Conservation (phyloP, 106 monocot species). For the Platanthera guangdongensis region DNA sequence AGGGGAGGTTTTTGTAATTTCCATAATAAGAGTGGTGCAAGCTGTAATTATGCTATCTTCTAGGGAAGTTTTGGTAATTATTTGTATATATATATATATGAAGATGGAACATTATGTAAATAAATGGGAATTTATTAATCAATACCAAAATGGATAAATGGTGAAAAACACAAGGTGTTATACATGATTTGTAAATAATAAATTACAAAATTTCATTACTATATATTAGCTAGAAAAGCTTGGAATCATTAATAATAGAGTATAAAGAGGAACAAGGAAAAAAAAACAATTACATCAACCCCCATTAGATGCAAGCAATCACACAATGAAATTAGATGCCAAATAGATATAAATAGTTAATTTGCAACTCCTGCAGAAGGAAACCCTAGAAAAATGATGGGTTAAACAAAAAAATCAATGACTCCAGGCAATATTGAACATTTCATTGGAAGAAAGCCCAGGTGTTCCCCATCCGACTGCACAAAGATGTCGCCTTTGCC, state of each 20-base stretch:
- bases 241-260: not conserved
- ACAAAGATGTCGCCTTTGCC: slow-evolving; percentile 37
- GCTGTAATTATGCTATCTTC: too few species aligned
- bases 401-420: slow-evolving; percentile 39
- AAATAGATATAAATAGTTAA: not conserved
- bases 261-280: not conserved
- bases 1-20: too few species aligned
- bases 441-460: slow-evolving; percentile 72
- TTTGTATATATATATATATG: too few species aligned
- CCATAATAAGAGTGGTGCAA: too few species aligned
- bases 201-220: not conserved
- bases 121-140: too few species aligned
- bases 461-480: slow-evolving; percentile 74
- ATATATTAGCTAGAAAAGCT: not conserved
- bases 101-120: too few species aligned
- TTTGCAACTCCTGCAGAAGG: too few species aligned
- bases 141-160: too few species aligned
- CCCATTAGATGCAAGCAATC: not conserved
- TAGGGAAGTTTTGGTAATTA: too few species aligned
- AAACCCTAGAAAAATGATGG: too few species aligned
- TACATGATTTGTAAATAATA: not conserved
- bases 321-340: not conserved
- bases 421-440: slow-evolving; percentile 59
- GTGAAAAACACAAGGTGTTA: not conserved
- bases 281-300: not conserved